Percentiles rank a stretch among this genome's conserved stretches.
Evolutionary conservation across 1,284 basidiomycete genomes (phyloP).

Genomic region (Austropuccinia psidii): DNA sequence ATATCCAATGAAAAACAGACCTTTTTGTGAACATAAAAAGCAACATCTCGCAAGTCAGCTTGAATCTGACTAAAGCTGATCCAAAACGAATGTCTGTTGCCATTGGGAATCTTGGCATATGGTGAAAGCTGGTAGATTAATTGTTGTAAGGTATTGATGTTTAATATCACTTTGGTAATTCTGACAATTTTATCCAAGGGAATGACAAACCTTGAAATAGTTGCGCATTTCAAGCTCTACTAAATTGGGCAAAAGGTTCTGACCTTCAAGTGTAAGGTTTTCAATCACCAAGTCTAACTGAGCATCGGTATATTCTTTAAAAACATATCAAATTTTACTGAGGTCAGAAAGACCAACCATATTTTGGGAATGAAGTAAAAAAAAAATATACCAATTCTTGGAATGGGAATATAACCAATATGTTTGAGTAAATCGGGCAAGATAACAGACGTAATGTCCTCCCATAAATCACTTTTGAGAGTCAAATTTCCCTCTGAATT

Average conservation of each 20-base stretch:
- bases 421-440: conserved; percentile 67
- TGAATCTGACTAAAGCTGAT: conserved; percentile 64
- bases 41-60: conserved; percentile 84
- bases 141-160: conserved; percentile 63
- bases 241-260: conserved; percentile 69
- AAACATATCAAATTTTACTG: conserved; percentile 40
- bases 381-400: conserved; percentile 15
- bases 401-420: conserved; percentile 36
- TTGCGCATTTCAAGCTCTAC: conserved; percentile 74
- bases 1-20: too few relatives aligned
- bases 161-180: conserved; percentile 44
- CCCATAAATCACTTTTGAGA: conserved; percentile 67
- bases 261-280: conserved; percentile 78
- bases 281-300: conserved; percentile 81
- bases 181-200: conserved; percentile 43
- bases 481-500: conserved; percentile 68
- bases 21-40: conserved; percentile 58
- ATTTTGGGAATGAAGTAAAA: conserved; percentile 46
- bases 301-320: conserved; percentile 83
- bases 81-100: conserved; percentile 34
- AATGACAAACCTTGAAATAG: conserved; percentile 60
- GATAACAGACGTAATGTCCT: conserved; percentile 71
- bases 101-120: conserved; percentile 50
- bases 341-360: neutral
- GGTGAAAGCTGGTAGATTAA: conserved; percentile 48